These are phyloP conservation scores for Agaricus sinodeliciosus DNA, from an alignment of 768 basidiomycete species.

Conservation along the genomic window DNA sequence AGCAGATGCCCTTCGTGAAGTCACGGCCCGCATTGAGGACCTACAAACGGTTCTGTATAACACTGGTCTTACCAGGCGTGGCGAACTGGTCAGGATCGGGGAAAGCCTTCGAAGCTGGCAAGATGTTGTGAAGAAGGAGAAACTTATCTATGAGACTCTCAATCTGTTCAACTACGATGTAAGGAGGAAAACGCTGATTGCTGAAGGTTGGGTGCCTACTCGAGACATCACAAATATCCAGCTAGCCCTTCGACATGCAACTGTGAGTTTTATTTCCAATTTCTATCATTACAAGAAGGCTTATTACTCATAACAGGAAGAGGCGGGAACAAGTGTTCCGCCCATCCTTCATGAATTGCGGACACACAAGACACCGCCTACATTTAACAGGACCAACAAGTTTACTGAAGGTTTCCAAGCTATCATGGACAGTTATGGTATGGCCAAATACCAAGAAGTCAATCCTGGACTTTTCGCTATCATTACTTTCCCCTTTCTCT, in stretches of 20 bases:
- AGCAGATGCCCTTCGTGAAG: conserved; percentile 82
- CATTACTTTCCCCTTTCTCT: conserved; percentile 95
- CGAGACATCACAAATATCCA: conserved; percentile 86
- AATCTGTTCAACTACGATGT: conserved; percentile 96
- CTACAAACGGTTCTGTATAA: conserved; percentile 85
- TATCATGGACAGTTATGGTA: conserved; percentile 97
- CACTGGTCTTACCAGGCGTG: conserved; percentile 76
- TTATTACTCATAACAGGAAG: conserved; percentile 49
- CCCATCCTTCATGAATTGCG: conserved; percentile 88
- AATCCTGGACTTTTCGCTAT: conserved; percentile 94
- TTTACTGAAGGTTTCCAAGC: conserved; percentile 97
- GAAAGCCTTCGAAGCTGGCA: conserved; percentile 87
- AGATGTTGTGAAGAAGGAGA: conserved; percentile 92
- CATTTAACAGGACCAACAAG: conserved; percentile 90
- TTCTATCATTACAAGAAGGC: neutral
- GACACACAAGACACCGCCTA: conserved; percentile 90
- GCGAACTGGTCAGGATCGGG: conserved; percentile 78
- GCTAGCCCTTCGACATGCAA: conserved; percentile 80
- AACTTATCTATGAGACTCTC: conserved; percentile 90
- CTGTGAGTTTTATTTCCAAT: conserved; percentile 36
- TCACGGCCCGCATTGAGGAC: conserved; percentile 85
- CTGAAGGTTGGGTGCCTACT: conserved; percentile 97
- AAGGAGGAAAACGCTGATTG: conserved; percentile 88
- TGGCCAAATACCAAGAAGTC: conserved; percentile 91
- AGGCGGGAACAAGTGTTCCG: conserved; percentile 86